Evolutionary conservation across 2,329 filamentous ascomycete genomes (phyloP), one percentile per base, ranked within the genome.

Genomic region (Botrytis cinerea): DNA sequence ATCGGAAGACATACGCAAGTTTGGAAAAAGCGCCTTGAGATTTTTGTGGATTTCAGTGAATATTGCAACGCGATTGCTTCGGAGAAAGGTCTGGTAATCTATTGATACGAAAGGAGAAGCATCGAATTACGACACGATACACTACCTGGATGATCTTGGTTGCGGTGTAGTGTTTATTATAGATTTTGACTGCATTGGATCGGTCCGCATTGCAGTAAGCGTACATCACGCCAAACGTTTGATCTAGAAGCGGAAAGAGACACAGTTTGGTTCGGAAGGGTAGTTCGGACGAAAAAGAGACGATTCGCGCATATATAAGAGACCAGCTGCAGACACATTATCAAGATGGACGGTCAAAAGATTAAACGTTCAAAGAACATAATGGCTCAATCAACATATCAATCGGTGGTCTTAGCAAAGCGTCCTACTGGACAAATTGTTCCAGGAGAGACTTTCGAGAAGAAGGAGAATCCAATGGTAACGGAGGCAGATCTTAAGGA

Each of bases 391-490:
- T 77, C 78, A 54, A 80, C 80, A 48, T 81, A 80, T 64, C 75
- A 76, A 74, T 77, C 76, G 10, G 83, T 92, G 75, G 84, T 88
- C 75, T 88, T 93, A 74, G 89, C 88, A 70, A 86, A 92, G 82
- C 86, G 91, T 68, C 91, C 91, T 16, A 85, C 82, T 71, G 84
- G 81, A 71, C 82, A 85, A 74, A 90, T 93, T 81, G 81, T 92
- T 72, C 88, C 89, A 4, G 90, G 90, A 74, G 82, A 89, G 80
- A 93, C 91, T 22, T 93, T 93, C 82, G 83, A 82, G 57, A 78
- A 86, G 51, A 85, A 88, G 78, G 84, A 83, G 64, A 82, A 84
- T 1, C 84, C 87, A 1, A 84, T 87, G 6, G 81, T 85, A 10
- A 77, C 80, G 1, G 82, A 83, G 57, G 78, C 80, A 1, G 84